phyloP scores from a whole-genome alignment of 1,139 yeast species.

The Magnusiomyces paraingens region DNA sequence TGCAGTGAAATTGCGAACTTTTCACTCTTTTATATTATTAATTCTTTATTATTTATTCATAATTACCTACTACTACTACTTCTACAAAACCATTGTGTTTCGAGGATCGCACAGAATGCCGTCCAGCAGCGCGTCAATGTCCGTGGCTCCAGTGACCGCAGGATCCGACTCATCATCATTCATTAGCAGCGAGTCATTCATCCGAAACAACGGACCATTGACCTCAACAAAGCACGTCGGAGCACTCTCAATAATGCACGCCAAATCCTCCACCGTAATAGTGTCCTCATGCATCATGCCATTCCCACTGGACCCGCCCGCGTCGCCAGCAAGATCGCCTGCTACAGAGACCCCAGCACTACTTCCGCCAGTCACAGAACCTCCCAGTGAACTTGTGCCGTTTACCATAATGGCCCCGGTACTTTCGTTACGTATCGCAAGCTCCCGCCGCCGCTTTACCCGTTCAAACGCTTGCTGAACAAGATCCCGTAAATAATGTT shows the following conservation, averaged over 20 bases:
- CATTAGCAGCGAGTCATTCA: conserved; percentile 29
- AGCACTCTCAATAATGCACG: conserved; percentile 27
- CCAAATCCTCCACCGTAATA: conserved; percentile 31
- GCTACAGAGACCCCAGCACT: too few relatives aligned
- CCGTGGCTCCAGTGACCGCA: conserved; percentile 6
- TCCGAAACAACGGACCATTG: conserved; percentile 30
- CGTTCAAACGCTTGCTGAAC: conserved; percentile 67
- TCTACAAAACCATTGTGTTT: not conserved
- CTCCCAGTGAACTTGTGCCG: too few relatives aligned
- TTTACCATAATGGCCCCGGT: too few relatives aligned
- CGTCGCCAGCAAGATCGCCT: too few relatives aligned
- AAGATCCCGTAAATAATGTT: conserved; percentile 66
- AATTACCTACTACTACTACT: too few relatives aligned
- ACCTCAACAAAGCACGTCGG: conserved; percentile 32
- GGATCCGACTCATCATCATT: conserved; percentile 24
- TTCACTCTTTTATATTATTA: too few relatives aligned
- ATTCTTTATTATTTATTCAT: too few relatives aligned
- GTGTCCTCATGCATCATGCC: conserved; percentile 22
- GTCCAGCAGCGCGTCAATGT: conserved; percentile 11
- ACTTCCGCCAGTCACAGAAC: too few relatives aligned
- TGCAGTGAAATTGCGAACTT: too few relatives aligned
- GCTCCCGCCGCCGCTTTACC: conserved; percentile 19
- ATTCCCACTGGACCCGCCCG: not conserved
- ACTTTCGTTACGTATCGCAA: not conserved
- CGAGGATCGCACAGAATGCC: not conserved